These are phyloP conservation scores for Jamesozyma gamospora DNA, from an alignment of 805 yeast genomes.

Conservation along the genomic window DNA sequence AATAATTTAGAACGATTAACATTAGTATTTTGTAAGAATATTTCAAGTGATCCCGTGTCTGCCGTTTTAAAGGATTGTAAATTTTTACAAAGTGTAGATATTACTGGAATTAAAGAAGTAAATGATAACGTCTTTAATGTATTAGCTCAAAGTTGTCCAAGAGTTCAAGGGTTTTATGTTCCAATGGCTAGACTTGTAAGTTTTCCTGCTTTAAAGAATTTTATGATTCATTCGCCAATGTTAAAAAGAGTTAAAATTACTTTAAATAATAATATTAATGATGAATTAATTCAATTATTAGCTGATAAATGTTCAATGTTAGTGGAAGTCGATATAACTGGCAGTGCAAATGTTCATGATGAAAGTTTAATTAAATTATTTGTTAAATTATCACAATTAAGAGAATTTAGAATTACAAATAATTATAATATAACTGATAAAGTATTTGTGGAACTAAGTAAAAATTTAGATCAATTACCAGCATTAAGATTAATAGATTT, in stretches of 20 bases:
- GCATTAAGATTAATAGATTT: constrained; percentile 74
- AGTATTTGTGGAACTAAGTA: constrained; percentile 36
- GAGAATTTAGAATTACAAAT: constrained; percentile 77
- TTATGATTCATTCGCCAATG: constrained; percentile 57
- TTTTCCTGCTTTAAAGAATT: constrained; percentile 48
- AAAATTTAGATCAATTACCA: constrained; percentile 35
- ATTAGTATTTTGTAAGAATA: constrained; percentile 62
- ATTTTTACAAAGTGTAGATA: constrained; percentile 73
- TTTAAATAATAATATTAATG: constrained; percentile 57
- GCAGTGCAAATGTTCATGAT: constrained; percentile 66
- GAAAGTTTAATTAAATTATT: constrained; percentile 48
- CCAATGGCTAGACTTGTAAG: constrained; percentile 72
- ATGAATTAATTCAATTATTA: constrained; percentile 48
- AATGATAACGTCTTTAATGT: constrained; percentile 62
- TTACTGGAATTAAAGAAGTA: constrained; percentile 64
- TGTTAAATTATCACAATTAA: constrained; percentile 52
- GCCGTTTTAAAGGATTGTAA: constrained; percentile 54
- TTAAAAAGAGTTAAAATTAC: constrained; percentile 76
- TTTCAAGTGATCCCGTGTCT: constrained; percentile 53
- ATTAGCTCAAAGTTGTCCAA: constrained; percentile 58
- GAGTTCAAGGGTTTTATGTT: constrained; percentile 83
- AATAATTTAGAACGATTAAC: constrained; percentile 76
- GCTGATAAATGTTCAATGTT: constrained; percentile 65
- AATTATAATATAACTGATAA: constrained; percentile 61
- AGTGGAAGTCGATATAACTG: constrained; percentile 84